phyloP scores from a whole-genome alignment of 2,329 filamentous ascomycete genomes.

The Daldinia sp. region DNA sequence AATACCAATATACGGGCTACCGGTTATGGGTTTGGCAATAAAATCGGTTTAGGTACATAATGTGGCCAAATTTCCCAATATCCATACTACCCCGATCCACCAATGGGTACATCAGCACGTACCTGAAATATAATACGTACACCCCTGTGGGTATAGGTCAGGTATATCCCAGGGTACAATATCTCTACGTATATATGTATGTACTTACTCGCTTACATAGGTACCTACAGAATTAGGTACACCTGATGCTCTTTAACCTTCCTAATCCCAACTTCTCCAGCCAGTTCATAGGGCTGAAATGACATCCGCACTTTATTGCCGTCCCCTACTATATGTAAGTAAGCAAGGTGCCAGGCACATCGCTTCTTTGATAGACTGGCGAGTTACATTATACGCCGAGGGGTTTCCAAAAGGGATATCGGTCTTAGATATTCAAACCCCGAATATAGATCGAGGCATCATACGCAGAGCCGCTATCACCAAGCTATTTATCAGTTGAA shows the following conservation, averaged over 20 bases:
- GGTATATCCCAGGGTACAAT: neutral
- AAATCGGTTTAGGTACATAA: constrained; percentile 10
- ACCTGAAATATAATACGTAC: neutral
- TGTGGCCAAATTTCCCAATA: constrained; percentile 3
- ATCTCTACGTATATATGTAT: neutral
- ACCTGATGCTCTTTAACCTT: neutral
- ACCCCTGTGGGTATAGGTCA: neutral
- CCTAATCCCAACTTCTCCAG: constrained; percentile 18
- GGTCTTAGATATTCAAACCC: constrained; percentile 40
- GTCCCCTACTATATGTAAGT: constrained; percentile 32
- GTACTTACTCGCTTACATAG: neutral
- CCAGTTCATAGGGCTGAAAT: constrained; percentile 48
- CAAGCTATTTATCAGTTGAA: neutral
- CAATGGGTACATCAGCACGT: neutral
- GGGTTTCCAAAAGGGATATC: constrained; percentile 25
- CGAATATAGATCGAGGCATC: constrained; percentile 32
- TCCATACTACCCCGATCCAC: neutral
- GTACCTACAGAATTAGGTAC: constrained; percentile 3
- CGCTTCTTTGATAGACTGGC: constrained; percentile 19
- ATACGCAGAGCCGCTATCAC: constrained; percentile 21
- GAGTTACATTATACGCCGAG: constrained; percentile 20
- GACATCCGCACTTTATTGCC: constrained; percentile 44
- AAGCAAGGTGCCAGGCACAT: constrained; percentile 31
- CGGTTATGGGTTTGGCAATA: constrained; percentile 23
- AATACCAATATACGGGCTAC: constrained; percentile 15